phyloP scores from a whole-genome alignment of 306 rosid genomes.

The Corylus americana region DNA sequence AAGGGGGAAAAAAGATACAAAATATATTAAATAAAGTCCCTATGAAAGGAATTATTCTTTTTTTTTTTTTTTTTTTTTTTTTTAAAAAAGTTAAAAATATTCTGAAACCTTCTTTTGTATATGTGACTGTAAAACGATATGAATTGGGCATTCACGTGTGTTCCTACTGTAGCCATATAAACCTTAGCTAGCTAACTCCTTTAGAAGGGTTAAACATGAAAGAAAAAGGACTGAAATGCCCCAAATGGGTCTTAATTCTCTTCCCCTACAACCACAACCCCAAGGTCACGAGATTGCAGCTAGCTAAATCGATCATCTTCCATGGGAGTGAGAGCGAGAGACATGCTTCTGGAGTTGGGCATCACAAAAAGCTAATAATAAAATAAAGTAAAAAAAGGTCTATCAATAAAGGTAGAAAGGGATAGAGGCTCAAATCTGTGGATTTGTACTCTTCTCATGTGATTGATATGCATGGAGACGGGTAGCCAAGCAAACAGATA shows the following conservation, averaged over 20 bases:
- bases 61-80: too few species aligned
- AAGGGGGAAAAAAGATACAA: too few species aligned
- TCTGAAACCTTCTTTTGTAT: conserved; percentile 18
- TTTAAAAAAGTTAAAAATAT: too few species aligned
- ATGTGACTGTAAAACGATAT: neutral
- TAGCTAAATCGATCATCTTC: neutral
- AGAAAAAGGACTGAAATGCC: conserved; percentile 20
- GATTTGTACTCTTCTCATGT: neutral
- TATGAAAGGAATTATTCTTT: too few species aligned
- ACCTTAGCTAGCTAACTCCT: conserved; percentile 18
- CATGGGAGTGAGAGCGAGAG: conserved; percentile 12
- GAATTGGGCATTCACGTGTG: conserved; percentile 50
- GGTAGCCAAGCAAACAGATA: neutral
- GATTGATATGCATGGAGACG: neutral
- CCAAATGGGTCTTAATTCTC: conserved; percentile 12
- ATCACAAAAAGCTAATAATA: conserved; percentile 12
- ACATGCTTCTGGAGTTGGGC: conserved; percentile 23
- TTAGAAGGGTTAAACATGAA: conserved; percentile 29
- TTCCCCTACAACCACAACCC: conserved; percentile 31
- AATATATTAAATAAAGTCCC: too few species aligned
- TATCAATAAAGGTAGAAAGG: neutral
- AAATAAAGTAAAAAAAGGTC: conserved; percentile 24
- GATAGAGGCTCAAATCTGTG: neutral
- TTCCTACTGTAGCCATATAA: conserved; percentile 39
- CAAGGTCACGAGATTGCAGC: conserved; percentile 50